Conservation (phyloP, 176 grass and related monocot genomes). For the Avena sativa region DNA sequence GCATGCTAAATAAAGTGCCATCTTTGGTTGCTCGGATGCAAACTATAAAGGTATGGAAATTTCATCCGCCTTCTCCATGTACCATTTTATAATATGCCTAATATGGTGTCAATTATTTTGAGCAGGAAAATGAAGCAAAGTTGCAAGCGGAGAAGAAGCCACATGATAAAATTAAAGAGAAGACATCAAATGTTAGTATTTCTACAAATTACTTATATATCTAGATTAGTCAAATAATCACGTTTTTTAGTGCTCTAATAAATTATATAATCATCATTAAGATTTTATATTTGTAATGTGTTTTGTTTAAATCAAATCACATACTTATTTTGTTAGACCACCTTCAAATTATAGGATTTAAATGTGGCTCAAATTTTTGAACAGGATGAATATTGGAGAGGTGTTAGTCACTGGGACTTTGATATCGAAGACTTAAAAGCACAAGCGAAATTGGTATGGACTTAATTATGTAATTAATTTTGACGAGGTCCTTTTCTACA, state of each 20-base stretch:
- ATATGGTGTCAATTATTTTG: neutral
- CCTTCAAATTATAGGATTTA: neutral
- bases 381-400: conserved; percentile 83
- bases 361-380: neutral
- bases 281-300: neutral
- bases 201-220: neutral
- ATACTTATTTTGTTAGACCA: neutral
- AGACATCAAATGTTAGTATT: conserved; percentile 69
- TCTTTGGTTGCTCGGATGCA: conserved; percentile 70
- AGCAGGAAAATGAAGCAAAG: conserved; percentile 79
- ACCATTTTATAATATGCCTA: neutral
- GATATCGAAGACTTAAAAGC: conserved; percentile 83
- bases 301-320: neutral
- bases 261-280: neutral
- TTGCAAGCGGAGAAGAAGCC: conserved; percentile 69
- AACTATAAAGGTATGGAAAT: conserved; percentile 53
- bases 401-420: conserved; percentile 93
- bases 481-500: neutral
- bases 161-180: conserved; percentile 66
- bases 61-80: neutral
- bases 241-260: neutral
- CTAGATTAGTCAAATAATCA: neutral
- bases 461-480: neutral
- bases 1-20: conserved; percentile 81
- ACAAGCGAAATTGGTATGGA: conserved; percentile 68